Base-by-base conservation (phyloP, 1,139 yeast species). In the Yamadazyma kanchanaburiensis region DNA sequence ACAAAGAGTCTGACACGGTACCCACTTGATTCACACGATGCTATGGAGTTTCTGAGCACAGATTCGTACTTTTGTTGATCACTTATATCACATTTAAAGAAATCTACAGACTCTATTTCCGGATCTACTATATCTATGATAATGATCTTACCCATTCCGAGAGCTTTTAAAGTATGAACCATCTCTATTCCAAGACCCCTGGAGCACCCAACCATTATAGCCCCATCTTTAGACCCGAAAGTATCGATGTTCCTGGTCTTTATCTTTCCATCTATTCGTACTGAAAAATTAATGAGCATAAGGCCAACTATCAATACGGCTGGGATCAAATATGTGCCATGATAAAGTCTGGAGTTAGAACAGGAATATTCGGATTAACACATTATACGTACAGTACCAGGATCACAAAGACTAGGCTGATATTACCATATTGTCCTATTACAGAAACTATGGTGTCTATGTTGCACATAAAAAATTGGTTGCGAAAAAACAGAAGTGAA, bases 141-240 rank as follows among this genome's bases (percentile, higher is more conserved):
- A 30, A 50, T 62, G 5, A 78, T 68, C 17, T 65, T 63, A 12
- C 46, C 52, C 12, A 64, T 54, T 1, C 58, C 55, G 12, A 34
- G 35, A 6, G 50, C 48, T 12, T 46, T 36, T 7, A 18, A 7
- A 8, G 9, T 7, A 9, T 52, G 48, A 0, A 65, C 64, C 5
- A 80, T 47, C 21, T 61, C 69, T 7, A 51, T 43, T 0, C 89
- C 89, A 7, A 81, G 53, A 0, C 88, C 88, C 28, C 61, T 54
- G 19, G 80, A 66, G 0, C 85, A 88, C 1, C 89, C 89, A 0
- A 89, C 80, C 2, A 81, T 58, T 10, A 80, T 43, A 0, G 75
- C 77, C 6, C 59, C 51, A 37, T 64, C 72, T 4, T 24, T 15
- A 10, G 6, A 6, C 22, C 11, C 22, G 9, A 31, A 12, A 5